A percentile compares a stretch with the other conserved stretches of the same genome.
Conservation (phyloP, 2,329 filamentous ascomycete species). For the Reticulascus tulasneorum region DNA sequence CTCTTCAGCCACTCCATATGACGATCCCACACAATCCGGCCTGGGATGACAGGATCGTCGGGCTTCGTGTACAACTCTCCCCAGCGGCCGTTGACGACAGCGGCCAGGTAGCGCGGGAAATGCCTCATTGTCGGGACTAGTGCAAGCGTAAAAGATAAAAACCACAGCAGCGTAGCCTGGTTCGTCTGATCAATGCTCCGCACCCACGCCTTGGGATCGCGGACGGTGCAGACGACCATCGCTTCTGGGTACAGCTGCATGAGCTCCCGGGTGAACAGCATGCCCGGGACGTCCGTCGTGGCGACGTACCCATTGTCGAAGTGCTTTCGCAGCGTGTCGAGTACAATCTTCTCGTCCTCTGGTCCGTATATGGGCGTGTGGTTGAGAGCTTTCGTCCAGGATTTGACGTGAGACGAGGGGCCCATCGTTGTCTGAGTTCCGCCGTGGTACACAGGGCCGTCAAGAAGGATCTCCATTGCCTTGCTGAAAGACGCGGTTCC, state of each 20-base stretch:
- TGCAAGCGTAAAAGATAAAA: slow-evolving; percentile 15
- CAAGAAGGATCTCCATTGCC: slow-evolving; percentile 20
- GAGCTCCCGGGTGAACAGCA: slow-evolving; percentile 5
- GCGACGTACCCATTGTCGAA: slow-evolving; percentile 3
- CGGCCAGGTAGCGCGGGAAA: slow-evolving; percentile 12
- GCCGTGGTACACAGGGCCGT: slow-evolving; percentile 18
- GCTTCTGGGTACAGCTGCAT: slow-evolving; percentile 16
- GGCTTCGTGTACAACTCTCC: slow-evolving; percentile 1
- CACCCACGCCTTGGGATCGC: slow-evolving; percentile 15
- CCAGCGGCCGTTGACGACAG: slow-evolving; percentile 3
- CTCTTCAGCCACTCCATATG: slow-evolving; percentile 6
- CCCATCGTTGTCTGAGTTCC: slow-evolving; percentile 18
- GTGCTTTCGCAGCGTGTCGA: background rate
- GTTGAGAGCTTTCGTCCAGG: slow-evolving; percentile 11
- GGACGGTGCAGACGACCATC: slow-evolving; percentile 16
- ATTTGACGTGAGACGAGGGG: slow-evolving; percentile 12
- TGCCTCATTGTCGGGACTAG: slow-evolving; percentile 13
- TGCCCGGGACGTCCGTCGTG: background rate
- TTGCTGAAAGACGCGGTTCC: slow-evolving; percentile 19
- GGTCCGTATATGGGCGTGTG: background rate
- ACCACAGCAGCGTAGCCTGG: slow-evolving; percentile 6
- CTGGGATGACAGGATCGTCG: background rate
- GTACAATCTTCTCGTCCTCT: slow-evolving; percentile 1
- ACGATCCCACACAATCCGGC: background rate
- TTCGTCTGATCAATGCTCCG: slow-evolving; percentile 13